Percentiles rank a stretch among this genome's conserved stretches.
These are phyloP conservation scores for Aureobasidium sp. DNA, from an alignment of 2,329 filamentous ascomycete genomes.

Conservation along the genomic window DNA sequence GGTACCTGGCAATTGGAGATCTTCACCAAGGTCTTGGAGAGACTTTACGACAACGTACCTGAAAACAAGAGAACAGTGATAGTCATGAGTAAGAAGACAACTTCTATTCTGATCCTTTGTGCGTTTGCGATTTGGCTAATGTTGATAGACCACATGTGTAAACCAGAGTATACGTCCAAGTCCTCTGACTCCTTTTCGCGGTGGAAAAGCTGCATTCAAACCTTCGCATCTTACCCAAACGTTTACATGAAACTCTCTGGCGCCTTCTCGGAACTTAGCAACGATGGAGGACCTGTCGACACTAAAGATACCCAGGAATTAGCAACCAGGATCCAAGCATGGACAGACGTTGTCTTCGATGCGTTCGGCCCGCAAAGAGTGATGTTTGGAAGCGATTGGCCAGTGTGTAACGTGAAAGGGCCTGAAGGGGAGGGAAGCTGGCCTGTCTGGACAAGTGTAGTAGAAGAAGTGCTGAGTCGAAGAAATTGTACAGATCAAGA, in stretches of 20 bases:
- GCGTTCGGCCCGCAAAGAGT: conserved; percentile 65
- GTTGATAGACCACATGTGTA: conserved; percentile 73
- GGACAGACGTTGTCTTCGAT: conserved; percentile 64
- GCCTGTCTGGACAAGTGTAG: conserved; percentile 66
- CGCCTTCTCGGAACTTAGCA: conserved; percentile 68
- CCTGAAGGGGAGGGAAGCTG: conserved; percentile 55
- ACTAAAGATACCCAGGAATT: conserved; percentile 46
- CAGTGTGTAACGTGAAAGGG: conserved; percentile 69
- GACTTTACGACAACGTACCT: conserved; percentile 53
- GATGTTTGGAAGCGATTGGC: conserved; percentile 94
- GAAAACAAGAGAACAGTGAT: conserved; percentile 57
- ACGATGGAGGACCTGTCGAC: conserved; percentile 37
- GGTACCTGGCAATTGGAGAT: conserved; percentile 54
- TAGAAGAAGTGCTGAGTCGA: conserved; percentile 54
- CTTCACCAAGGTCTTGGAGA: conserved; percentile 30
- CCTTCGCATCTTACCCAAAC: conserved; percentile 55
- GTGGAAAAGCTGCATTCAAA: conserved; percentile 63
- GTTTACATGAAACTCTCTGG: conserved; percentile 94
- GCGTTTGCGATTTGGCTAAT: neutral
- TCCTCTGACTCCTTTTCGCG: conserved; percentile 49
- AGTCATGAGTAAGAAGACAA: conserved; percentile 54
- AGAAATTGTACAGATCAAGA: conserved; percentile 51
- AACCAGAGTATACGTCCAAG: conserved; percentile 63
- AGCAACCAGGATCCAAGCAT: conserved; percentile 58
- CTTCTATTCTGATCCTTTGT: neutral